Percentiles rank a stretch among this genome's conserved stretches.
phyloP scores from a whole-genome alignment of 257 asterid species.

The Solanum medicagineum region DNA sequence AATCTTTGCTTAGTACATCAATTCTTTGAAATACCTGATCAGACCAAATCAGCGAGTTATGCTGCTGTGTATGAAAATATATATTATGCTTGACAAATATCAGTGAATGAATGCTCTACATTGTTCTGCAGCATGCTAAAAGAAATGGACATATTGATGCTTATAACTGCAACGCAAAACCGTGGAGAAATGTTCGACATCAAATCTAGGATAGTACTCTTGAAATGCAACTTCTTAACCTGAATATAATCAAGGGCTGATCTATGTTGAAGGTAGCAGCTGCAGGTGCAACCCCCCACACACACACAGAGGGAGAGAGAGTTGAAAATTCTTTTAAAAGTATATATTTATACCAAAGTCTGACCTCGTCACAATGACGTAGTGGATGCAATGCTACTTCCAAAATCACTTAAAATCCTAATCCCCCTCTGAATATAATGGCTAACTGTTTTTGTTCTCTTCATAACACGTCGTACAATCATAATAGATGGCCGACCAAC shows the following conservation, averaged over 20 bases:
- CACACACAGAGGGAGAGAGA: background rate
- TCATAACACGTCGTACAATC: background rate
- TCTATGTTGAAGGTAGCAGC: background rate
- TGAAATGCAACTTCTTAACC: background rate
- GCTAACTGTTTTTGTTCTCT: background rate
- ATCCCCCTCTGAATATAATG: background rate
- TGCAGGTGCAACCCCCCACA: background rate
- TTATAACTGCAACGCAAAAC: background rate
- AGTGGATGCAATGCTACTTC: background rate
- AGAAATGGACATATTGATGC: background rate
- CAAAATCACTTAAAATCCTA: background rate
- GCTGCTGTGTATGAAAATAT: background rate
- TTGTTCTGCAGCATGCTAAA: background rate
- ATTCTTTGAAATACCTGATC: conserved; percentile 87
- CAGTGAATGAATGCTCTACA: background rate
- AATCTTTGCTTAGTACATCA: conserved; percentile 71
- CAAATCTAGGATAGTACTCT: background rate
- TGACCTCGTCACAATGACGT: background rate
- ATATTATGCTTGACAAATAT: background rate
- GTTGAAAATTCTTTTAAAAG: background rate
- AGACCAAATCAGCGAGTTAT: background rate
- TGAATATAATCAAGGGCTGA: background rate
- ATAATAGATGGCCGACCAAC: background rate
- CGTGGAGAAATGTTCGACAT: background rate
- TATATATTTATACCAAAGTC: background rate